Evolutionary conservation across 352 stramenopile species (phyloP).

Genomic region (Vaucheria bursata): DNA sequence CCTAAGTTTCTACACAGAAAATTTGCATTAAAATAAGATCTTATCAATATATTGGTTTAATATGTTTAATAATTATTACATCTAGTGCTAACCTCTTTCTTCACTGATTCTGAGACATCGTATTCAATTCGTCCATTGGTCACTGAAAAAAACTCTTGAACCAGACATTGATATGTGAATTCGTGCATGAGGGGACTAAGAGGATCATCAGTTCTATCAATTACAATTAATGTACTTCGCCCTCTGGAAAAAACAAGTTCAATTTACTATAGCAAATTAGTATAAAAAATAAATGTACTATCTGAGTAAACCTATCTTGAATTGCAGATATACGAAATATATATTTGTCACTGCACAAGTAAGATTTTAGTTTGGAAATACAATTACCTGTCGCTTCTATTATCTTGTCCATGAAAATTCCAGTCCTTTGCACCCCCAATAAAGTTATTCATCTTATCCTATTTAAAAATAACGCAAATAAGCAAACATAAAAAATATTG

Average conservation of each 20-base stretch:
- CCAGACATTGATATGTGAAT: slow-evolving; percentile 74
- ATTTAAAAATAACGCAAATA: not conserved
- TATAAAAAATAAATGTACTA: not conserved
- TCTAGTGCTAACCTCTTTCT: slow-evolving; percentile 15
- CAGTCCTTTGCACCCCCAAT: slow-evolving; percentile 12
- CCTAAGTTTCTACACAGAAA: no score
- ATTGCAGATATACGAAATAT: not conserved
- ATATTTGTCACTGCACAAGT: slow-evolving; percentile 9
- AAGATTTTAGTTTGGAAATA: no score
- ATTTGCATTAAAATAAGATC: no score
- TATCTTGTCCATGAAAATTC: slow-evolving; percentile 48
- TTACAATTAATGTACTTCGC: slow-evolving; percentile 80
- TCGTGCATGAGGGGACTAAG: slow-evolving; percentile 92
- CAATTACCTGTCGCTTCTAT: slow-evolving; percentile 23
- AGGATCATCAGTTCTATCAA: slow-evolving; percentile 83
- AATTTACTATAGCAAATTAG: not conserved
- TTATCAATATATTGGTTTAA: no score
- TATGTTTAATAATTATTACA: no score
- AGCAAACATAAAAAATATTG: not conserved
- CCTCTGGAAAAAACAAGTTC: slow-evolving; percentile 64
- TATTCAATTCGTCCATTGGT: slow-evolving; percentile 16
- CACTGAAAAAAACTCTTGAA: slow-evolving; percentile 5
- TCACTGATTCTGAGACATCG: not conserved
- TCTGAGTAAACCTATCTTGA: not conserved
- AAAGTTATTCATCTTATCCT: slow-evolving; percentile 20